Conservation (phyloP, 768 basidiomycete genomes). For the Russula sp. region DNA sequence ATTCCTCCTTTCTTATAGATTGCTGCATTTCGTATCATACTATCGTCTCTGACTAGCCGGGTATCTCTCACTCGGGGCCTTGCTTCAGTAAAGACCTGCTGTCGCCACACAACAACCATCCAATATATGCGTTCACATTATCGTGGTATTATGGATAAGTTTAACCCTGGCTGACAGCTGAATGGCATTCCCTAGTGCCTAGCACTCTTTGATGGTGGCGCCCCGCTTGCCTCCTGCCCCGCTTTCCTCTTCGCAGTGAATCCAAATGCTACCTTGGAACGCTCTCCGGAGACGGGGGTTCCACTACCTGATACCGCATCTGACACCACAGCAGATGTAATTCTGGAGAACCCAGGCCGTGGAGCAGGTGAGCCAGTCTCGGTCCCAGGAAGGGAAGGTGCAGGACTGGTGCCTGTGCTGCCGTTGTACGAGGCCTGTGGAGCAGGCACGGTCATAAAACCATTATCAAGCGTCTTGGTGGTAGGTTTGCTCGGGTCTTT, state of each 20-base stretch:
- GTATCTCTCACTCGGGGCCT: not conserved
- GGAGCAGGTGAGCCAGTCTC: constrained; percentile 58
- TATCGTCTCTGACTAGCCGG: not conserved
- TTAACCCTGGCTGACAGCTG: not conserved
- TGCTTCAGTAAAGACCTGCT: not conserved
- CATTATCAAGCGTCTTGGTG: constrained; percentile 44
- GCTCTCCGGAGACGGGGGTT: constrained; percentile 57
- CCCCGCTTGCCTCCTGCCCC: constrained; percentile 56
- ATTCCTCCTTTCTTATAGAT: not conserved
- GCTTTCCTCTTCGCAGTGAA: constrained; percentile 79
- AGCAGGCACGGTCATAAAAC: constrained; percentile 70
- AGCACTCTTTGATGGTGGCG: constrained; percentile 58
- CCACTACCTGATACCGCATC: constrained; percentile 38
- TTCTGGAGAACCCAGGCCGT: constrained; percentile 71
- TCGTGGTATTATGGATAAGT: constrained; percentile 13
- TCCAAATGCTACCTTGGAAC: constrained; percentile 71
- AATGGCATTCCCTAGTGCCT: not conserved
- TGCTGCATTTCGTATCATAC: constrained; percentile 2
- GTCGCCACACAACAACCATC: not conserved
- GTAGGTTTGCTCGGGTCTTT: constrained; percentile 55
- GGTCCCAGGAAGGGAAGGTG: constrained; percentile 32
- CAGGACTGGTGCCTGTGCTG: constrained; percentile 37
- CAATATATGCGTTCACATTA: constrained; percentile 6
- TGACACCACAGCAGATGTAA: constrained; percentile 51
- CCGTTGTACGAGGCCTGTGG: constrained; percentile 41